Conservation (phyloP, 305 asterid genomes). For the Rubia peregrina region DNA sequence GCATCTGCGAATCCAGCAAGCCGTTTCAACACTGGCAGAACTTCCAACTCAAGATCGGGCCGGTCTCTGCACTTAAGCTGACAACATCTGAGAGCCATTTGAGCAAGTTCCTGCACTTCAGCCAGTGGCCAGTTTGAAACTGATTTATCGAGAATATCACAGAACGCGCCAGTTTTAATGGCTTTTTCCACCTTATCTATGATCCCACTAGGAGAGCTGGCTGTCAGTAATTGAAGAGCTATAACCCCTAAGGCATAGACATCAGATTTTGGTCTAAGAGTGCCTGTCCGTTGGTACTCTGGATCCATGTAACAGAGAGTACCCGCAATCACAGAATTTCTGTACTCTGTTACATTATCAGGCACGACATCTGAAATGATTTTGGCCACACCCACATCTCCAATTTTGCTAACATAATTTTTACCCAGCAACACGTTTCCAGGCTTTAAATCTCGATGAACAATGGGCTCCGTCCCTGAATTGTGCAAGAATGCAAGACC, state of each 20-base stretch:
- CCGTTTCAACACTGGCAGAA: constrained; percentile 55
- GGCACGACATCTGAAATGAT: constrained; percentile 56
- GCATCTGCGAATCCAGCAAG: constrained; percentile 60
- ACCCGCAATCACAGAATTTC: constrained; percentile 73
- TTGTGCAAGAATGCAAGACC: constrained; percentile 86
- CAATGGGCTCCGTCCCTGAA: constrained; percentile 69
- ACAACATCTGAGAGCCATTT: constrained; percentile 59
- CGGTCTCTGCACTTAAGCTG: constrained; percentile 78
- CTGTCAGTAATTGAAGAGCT: constrained; percentile 64
- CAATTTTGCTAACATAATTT: constrained; percentile 60
- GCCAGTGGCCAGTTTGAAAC: constrained; percentile 64
- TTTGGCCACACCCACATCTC: constrained; percentile 87
- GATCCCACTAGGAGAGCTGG: constrained; percentile 54
- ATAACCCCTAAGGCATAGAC: constrained; percentile 76
- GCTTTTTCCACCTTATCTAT: constrained; percentile 65
- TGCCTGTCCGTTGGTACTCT: constrained; percentile 85
- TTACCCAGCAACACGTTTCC: constrained; percentile 76
- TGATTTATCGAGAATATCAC: constrained; percentile 56
- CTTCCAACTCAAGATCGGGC: constrained; percentile 80
- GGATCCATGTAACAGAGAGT: constrained; percentile 86
- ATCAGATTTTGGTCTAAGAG: constrained; percentile 85
- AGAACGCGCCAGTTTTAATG: constrained; percentile 31
- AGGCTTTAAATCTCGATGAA: constrained; percentile 87
- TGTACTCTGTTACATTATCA: constrained; percentile 63
- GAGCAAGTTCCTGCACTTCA: constrained; percentile 63